Conservation (phyloP, 1,284 basidiomycete genomes). For the Ustilago cynodontis region DNA sequence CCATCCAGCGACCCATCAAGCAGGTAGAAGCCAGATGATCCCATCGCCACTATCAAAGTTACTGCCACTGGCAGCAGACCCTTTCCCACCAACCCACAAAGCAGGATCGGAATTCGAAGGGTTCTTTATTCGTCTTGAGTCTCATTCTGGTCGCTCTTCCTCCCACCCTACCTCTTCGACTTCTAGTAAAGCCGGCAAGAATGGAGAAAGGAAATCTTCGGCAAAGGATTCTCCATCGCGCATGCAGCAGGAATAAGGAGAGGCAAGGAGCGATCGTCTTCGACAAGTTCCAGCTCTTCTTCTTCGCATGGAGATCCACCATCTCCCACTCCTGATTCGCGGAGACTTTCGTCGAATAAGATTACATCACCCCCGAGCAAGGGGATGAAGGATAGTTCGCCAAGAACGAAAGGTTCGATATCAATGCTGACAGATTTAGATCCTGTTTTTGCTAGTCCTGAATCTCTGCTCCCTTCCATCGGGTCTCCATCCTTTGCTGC, state of each 20-base stretch:
- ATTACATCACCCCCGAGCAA: neutral
- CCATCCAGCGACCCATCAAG: neutral
- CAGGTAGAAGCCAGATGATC: neutral
- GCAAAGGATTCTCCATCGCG: conserved; percentile 19
- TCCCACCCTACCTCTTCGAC: neutral
- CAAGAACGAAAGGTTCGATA: neutral
- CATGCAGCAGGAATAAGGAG: conserved; percentile 7
- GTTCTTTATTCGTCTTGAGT: conserved; percentile 44
- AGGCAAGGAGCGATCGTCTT: conserved; percentile 7
- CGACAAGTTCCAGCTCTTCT: conserved; percentile 1
- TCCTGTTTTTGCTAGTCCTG: conserved; percentile 30
- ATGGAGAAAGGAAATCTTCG: neutral
- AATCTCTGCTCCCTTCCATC: conserved; percentile 18
- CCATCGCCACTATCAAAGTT: conserved; percentile 12
- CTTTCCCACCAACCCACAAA: conserved; percentile 45
- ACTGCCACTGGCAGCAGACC: conserved; percentile 37
- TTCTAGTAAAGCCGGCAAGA: neutral
- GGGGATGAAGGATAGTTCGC: neutral
- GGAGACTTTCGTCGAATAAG: conserved; percentile 2
- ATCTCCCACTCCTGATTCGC: conserved; percentile 16
- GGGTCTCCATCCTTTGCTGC: neutral
- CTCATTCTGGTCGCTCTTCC: conserved; percentile 36
- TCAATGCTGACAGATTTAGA: conserved; percentile 23
- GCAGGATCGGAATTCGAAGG: conserved; percentile 53
- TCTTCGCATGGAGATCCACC: conserved; percentile 4